phyloP scores from a whole-genome alignment of 2,329 filamentous ascomycete species.

The Aspergillus candidus region DNA sequence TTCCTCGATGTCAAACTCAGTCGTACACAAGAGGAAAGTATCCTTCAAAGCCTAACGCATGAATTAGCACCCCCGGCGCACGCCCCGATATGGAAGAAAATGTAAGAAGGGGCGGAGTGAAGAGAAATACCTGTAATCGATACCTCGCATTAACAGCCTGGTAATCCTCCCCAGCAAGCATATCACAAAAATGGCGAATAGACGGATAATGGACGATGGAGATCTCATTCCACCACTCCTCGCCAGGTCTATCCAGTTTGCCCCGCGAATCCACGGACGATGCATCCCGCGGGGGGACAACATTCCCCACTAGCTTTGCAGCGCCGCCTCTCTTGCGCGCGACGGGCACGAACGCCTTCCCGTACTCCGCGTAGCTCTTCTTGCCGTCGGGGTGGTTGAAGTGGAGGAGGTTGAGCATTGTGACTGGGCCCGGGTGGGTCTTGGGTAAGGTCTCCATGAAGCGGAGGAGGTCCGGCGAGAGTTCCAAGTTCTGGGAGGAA shows the following conservation, averaged over 20 bases:
- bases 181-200: conserved; percentile 56
- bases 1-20: conserved; percentile 41
- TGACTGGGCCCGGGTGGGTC: conserved; percentile 43
- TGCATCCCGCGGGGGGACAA: conserved; percentile 31
- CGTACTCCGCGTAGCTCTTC: conserved; percentile 52
- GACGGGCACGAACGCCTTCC: conserved; percentile 40
- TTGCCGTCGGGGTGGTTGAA: conserved; percentile 49
- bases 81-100: too few species aligned
- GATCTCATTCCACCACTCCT: conserved; percentile 55
- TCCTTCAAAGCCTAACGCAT: conserved; percentile 40
- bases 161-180: conserved; percentile 54
- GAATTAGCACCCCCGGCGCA: conserved; percentile 11
- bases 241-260: conserved; percentile 13
- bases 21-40: conserved; percentile 51
- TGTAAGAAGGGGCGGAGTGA: too few species aligned
- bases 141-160: conserved; percentile 52
- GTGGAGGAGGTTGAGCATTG: conserved; percentile 59
- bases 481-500: conserved; percentile 48
- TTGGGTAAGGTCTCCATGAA: conserved; percentile 42
- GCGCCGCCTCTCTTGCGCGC: conserved; percentile 50
- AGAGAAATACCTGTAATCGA: conserved; percentile 42
- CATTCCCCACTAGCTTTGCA: conserved; percentile 58
- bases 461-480: conserved; percentile 44
- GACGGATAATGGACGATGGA: conserved; percentile 60
- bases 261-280: conserved; percentile 20